Percentiles rank a stretch among this genome's conserved stretches.
Conservation (phyloP, 805 yeast genomes). For the Starmerella riodocensis region DNA sequence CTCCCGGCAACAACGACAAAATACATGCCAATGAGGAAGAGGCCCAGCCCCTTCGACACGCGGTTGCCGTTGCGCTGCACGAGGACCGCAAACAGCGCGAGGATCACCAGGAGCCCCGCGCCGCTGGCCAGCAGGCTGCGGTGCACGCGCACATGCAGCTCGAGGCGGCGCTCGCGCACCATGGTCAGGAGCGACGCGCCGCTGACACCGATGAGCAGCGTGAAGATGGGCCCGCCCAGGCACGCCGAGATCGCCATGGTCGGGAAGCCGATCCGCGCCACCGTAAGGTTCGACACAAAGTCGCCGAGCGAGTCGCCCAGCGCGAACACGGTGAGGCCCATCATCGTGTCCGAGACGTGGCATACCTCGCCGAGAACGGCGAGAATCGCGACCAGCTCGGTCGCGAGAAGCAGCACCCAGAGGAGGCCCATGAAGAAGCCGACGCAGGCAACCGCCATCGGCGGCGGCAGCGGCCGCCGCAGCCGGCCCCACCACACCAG, state of each 20-base stretch:
- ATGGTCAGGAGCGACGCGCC: constrained; percentile 47
- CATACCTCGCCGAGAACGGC: constrained; percentile 47
- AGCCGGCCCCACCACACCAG: constrained; percentile 10
- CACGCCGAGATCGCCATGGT: constrained; percentile 92
- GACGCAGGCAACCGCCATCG: constrained; percentile 18
- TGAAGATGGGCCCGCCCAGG: constrained; percentile 80
- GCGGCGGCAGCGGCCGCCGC: constrained; percentile 6
- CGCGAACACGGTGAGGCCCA: constrained; percentile 83
- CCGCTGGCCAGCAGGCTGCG: constrained; percentile 32
- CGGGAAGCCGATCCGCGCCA: constrained; percentile 70
- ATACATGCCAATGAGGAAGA: constrained; percentile 33
- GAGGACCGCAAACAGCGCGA: constrained; percentile 30
- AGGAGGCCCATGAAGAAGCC: constrained; percentile 59
- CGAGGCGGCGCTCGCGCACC: constrained; percentile 18
- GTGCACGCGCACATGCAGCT: constrained; percentile 30
- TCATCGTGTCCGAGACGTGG: constrained; percentile 56
- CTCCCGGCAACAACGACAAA: constrained; percentile 27
- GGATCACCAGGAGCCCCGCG: constrained; percentile 30
- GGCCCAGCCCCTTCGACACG: constrained; percentile 32
- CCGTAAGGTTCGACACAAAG: constrained; percentile 64
- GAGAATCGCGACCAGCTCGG: constrained; percentile 53
- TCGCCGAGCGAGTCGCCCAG: constrained; percentile 90
- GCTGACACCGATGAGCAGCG: constrained; percentile 69
- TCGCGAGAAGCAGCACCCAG: constrained; percentile 58
- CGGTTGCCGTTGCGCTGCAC: constrained; percentile 35